phyloP scores from a whole-genome alignment of 148 eudicot species.

The Vaccinium myrtillus region DNA sequence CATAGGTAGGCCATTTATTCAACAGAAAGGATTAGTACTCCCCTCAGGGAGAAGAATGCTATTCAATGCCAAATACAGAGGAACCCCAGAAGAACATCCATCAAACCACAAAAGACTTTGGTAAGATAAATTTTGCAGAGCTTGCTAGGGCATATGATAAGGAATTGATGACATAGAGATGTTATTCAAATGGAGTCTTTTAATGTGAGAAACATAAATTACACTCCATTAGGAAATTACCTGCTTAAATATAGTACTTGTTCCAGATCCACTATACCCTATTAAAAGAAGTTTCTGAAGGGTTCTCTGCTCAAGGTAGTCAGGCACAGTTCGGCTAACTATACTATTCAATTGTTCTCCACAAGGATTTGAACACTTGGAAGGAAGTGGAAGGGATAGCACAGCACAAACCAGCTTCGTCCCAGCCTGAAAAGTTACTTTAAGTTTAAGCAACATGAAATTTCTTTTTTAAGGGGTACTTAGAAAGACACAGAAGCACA shows the following conservation, averaged over 20 bases:
- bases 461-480: neutral
- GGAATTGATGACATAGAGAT: neutral
- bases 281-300: constrained; percentile 81
- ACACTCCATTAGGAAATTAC: constrained; percentile 31
- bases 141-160: neutral
- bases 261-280: constrained; percentile 84
- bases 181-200: neutral
- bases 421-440: constrained; percentile 62
- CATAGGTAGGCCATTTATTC: neutral
- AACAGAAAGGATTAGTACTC: neutral
- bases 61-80: neutral
- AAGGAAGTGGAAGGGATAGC: constrained; percentile 86
- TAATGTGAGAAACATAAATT: neutral
- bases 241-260: constrained; percentile 97
- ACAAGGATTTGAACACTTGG: constrained; percentile 49
- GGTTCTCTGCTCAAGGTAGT: constrained; percentile 64
- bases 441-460: neutral
- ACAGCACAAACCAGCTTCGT: constrained; percentile 91
- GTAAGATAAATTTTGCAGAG: neutral
- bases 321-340: constrained; percentile 49
- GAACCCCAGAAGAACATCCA: neutral
- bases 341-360: constrained; percentile 60
- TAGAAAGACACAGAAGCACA: neutral
- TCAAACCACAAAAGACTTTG: neutral
- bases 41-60: neutral